Evolutionary conservation across 306 rosid genomes (phyloP).

Genomic region (Rosa multiflora): DNA sequence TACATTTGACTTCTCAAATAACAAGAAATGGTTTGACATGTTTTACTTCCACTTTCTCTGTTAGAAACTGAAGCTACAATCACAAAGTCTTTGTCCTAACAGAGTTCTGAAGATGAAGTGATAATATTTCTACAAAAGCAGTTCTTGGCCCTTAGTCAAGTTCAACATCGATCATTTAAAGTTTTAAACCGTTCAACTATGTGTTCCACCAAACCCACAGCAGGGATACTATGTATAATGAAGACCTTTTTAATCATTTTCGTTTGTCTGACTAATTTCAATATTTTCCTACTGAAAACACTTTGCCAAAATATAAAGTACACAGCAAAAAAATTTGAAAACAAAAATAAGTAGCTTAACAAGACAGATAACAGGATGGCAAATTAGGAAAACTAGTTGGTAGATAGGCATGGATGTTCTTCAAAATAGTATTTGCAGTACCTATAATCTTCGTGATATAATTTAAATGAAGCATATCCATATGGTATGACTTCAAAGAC

Average conservation of each 20-base stretch:
- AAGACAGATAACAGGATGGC: background rate
- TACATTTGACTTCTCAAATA: too few relatives aligned
- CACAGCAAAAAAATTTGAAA: background rate
- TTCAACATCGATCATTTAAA: background rate
- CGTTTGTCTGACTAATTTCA: background rate
- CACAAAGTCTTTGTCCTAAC: too few relatives aligned
- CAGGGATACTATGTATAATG: background rate
- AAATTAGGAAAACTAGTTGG: slow-evolving; percentile 3
- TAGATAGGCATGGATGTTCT: background rate
- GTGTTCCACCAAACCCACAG: background rate
- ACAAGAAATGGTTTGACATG: too few relatives aligned
- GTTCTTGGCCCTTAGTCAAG: too few relatives aligned
- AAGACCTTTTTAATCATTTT: background rate
- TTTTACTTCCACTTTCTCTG: too few relatives aligned
- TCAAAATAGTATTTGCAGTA: background rate
- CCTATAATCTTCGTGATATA: background rate
- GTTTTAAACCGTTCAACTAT: background rate
- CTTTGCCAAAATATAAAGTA: background rate
- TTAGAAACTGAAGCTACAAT: too few relatives aligned
- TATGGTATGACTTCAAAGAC: background rate
- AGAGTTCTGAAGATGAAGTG: background rate
- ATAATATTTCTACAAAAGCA: background rate
- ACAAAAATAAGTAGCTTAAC: background rate
- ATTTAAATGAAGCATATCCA: background rate
- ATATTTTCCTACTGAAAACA: background rate